Evolutionary conservation across 1,284 basidiomycete genomes (phyloP).

Genomic region (Puccinia novopanici): DNA sequence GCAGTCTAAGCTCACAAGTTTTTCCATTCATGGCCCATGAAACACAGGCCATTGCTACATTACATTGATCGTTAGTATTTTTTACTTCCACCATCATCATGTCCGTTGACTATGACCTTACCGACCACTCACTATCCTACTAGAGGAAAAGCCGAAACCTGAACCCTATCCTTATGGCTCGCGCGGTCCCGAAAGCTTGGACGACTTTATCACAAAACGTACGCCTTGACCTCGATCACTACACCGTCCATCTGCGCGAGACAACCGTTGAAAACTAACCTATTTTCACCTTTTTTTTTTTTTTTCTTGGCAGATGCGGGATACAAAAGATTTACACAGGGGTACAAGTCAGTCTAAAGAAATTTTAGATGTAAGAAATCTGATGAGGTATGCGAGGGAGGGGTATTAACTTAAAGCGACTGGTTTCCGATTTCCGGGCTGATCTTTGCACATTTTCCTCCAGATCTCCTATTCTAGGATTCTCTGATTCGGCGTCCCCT

Average conservation of each 20-base stretch:
- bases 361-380: neutral
- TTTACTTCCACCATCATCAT: neutral
- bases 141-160: constrained; percentile 62
- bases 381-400: constrained; percentile 15
- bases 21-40: neutral
- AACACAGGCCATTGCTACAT: constrained; percentile 47
- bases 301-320: constrained; percentile 31
- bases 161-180: constrained; percentile 84
- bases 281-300: neutral
- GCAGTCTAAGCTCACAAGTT: neutral
- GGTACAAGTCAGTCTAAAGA: constrained; percentile 48
- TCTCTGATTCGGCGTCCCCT: neutral
- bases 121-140: neutral
- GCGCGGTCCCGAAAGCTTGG: constrained; percentile 82
- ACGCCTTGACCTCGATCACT: neutral
- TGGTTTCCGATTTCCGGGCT: neutral
- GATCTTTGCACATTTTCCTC: constrained; percentile 14
- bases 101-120: neutral
- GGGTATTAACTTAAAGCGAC: neutral
- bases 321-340: constrained; percentile 41
- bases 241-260: no score
- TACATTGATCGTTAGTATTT: constrained; percentile 43
- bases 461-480: neutral
- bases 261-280: neutral
- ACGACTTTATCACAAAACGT: constrained; percentile 66